phyloP scores from a whole-genome alignment of 2,329 filamentous ascomycete species.

The Aspergillus alliaceus region DNA sequence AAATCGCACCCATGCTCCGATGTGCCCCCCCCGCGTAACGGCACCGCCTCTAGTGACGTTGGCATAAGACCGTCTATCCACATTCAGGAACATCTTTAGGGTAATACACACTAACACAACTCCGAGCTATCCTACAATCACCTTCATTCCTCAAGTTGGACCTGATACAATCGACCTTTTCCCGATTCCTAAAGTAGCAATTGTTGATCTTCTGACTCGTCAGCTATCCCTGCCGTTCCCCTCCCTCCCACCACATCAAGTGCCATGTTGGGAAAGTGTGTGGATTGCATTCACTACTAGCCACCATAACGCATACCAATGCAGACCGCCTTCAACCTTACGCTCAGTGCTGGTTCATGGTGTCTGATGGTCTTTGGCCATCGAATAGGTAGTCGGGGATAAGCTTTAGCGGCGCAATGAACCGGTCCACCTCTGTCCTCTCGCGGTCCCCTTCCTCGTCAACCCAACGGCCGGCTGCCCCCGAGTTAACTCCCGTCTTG shows the following conservation, averaged over 20 bases:
- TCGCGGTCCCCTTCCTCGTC: constrained; percentile 31
- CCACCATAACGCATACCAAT: constrained; percentile 29
- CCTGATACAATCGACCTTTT: not conserved
- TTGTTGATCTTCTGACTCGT: constrained; percentile 21
- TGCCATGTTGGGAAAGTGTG: constrained; percentile 13
- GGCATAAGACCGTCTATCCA: constrained; percentile 4
- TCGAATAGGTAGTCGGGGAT: constrained; percentile 33
- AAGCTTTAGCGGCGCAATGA: constrained; percentile 34
- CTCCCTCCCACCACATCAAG: constrained; percentile 13
- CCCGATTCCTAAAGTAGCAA: constrained; percentile 11
- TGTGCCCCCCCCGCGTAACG: constrained; percentile 12
- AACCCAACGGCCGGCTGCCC: constrained; percentile 34
- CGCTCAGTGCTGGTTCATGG: constrained; percentile 32
- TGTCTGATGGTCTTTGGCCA: constrained; percentile 34
- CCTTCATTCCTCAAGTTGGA: not conserved
- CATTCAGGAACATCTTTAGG: constrained; percentile 1
- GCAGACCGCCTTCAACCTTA: constrained; percentile 32
- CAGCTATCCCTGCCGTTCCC: constrained; percentile 19
- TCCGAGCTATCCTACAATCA: not conserved
- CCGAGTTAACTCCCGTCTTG: constrained; percentile 39
- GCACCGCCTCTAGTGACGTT: constrained; percentile 17
- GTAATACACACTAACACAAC: too few species aligned
- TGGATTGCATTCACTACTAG: constrained; percentile 18
- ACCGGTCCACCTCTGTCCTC: constrained; percentile 28
- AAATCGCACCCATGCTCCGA: constrained; percentile 6